Evolutionary conservation across 1,284 basidiomycete genomes (phyloP).

Genomic region (Sporisorium iseilematis-ciliati): DNA sequence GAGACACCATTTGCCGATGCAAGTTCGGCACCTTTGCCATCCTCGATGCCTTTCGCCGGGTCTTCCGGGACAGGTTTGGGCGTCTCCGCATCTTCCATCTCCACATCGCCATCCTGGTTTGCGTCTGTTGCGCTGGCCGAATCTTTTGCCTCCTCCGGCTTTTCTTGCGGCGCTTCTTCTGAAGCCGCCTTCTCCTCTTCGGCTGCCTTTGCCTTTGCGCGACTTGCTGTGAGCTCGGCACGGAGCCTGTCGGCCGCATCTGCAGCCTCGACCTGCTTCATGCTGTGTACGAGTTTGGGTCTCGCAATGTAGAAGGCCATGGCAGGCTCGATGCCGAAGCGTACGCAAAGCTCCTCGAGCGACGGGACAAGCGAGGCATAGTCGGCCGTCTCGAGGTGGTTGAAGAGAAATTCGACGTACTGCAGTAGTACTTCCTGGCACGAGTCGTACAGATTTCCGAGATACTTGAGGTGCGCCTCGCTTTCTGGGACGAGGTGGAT

Average conservation of each 20-base stretch:
- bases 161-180: not conserved
- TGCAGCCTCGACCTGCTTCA: constrained; percentile 48
- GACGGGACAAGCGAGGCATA: constrained; percentile 59
- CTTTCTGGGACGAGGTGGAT: constrained; percentile 61
- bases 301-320: constrained; percentile 66
- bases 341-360: constrained; percentile 46
- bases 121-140: not conserved
- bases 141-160: not conserved
- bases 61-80: constrained; percentile 5
- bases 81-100: constrained; percentile 37
- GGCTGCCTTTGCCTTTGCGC: constrained; percentile 30
- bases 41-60: not conserved
- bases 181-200: constrained; percentile 12
- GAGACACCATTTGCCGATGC: not conserved
- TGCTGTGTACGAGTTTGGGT: constrained; percentile 57
- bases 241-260: constrained; percentile 51
- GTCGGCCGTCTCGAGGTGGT: constrained; percentile 52
- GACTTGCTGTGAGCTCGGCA: constrained; percentile 53
- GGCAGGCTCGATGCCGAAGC: constrained; percentile 64
- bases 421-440: constrained; percentile 66
- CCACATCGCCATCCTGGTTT: constrained; percentile 29
- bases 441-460: constrained; percentile 66
- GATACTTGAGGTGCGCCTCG: constrained; percentile 66
- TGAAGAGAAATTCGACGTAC: constrained; percentile 66
- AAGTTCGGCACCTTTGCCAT: not conserved